Conservation (phyloP, 306 rosid genomes). For the Luffa acutangula region DNA sequence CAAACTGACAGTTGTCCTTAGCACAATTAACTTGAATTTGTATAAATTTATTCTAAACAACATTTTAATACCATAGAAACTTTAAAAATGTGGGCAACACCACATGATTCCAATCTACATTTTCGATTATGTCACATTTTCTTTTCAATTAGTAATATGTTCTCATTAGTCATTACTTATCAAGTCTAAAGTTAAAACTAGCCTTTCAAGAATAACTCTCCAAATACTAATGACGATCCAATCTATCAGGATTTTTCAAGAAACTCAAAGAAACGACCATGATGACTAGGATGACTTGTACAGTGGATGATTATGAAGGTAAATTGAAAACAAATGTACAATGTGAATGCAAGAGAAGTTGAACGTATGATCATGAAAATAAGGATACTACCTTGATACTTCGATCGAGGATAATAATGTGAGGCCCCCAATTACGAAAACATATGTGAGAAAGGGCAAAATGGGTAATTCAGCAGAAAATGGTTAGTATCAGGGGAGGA, state of each 20-base stretch:
- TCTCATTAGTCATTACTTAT: background rate
- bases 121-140: background rate
- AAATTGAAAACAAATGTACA: background rate
- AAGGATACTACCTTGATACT: conserved; percentile 89
- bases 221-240: background rate
- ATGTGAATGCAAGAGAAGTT: conserved; percentile 7
- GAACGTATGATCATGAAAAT: conserved; percentile 1
- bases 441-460: no score
- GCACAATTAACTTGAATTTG: background rate
- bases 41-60: background rate
- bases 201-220: background rate
- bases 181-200: background rate
- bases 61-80: background rate
- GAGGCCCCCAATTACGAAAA: no score
- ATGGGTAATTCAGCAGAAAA: no score
- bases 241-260: background rate
- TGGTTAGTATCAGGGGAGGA: no score
- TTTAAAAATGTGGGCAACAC: background rate
- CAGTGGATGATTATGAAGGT: background rate
- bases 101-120: background rate
- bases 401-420: conserved; percentile 59
- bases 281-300: background rate
- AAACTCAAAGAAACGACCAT: background rate
- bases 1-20: background rate
- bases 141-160: background rate